Evolutionary conservation across 768 basidiomycete species (phyloP), one percentile per base, ranked within the genome.

Genomic region (Agaricus bisporus): DNA sequence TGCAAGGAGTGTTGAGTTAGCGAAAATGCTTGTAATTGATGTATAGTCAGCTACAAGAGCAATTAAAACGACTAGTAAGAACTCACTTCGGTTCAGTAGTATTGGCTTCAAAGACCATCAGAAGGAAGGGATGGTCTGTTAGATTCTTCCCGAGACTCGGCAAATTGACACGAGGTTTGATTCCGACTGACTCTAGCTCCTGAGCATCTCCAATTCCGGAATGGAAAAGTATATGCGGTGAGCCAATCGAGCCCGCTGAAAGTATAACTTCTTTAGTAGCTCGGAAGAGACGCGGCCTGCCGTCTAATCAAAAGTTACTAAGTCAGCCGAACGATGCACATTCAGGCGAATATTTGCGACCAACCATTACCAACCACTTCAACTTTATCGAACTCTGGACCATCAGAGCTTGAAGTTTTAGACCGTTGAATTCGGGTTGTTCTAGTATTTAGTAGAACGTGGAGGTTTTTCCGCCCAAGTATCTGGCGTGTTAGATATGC

Each of bases 81-180:
- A 22, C 35, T 11, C 22, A 22, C 22, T 22, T 22, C 4, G 22
- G 22, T 22, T 56, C 51, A 15, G 58, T 59, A 7, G 56, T 37
- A 38, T 56, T 61, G 15, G 60, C 59, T 12, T 25, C 43, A 54
- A 55, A 63, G 1, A 46, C 18, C 17, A 55, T 35, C 8, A 32
- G 11, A n/a, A 60, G 51, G 15, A 59, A 41, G 1, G 61, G 51
- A 25, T 68, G 68, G 55, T 68, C 68, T 17, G 59, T 54, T 38
- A 71, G 47, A 42, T 67, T 62, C 48, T 61, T 57, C 6, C 70
- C 68, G 18, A 71, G 65, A 37, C 60, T 57, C 12, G 70, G 63
- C 12, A 63, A 45, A 42, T 68, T 48, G 29, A 67, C 58, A 22
- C 66, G 32, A 4, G 64, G 37, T 22, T 58, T 32, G 48, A 70